Evolutionary conservation across 1,139 yeast genomes (phyloP).

Genomic region (Hyphopichia burtonii): DNA sequence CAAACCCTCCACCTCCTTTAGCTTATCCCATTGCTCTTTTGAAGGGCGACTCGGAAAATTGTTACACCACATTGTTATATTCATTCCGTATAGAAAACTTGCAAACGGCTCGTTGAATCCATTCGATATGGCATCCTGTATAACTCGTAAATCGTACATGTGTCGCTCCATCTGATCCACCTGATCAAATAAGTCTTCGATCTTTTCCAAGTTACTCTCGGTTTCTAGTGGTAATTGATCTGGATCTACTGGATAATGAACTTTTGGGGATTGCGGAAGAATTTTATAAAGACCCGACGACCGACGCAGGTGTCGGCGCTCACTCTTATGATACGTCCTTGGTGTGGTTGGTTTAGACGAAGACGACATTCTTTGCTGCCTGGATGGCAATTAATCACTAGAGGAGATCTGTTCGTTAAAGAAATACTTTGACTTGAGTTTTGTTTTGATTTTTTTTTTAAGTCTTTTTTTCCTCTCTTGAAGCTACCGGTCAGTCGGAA

Average conservation of each 20-base stretch:
- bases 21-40: constrained; percentile 33
- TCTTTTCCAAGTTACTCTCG: constrained; percentile 26
- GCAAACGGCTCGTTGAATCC: constrained; percentile 65
- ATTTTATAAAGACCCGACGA: constrained; percentile 41
- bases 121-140: constrained; percentile 48
- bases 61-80: constrained; percentile 67
- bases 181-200: constrained; percentile 50
- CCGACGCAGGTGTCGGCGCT: constrained; percentile 32
- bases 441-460: no score
- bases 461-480: no score
- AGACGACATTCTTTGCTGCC: constrained; percentile 1
- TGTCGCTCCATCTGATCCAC: constrained; percentile 52
- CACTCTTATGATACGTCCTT: constrained; percentile 2
- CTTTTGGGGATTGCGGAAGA: constrained; percentile 41
- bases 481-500: no score
- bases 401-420: neutral
- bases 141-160: constrained; percentile 43
- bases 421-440: neutral
- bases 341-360: constrained; percentile 22
- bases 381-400: neutral
- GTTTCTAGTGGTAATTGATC: constrained; percentile 40
- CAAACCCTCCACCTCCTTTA: constrained; percentile 23
- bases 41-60: constrained; percentile 51
- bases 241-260: constrained; percentile 44
- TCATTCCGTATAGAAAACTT: constrained; percentile 58